Evolutionary conservation across 164 flowering plant species (phyloP).

Genomic region (Vitis rotundifolia): DNA sequence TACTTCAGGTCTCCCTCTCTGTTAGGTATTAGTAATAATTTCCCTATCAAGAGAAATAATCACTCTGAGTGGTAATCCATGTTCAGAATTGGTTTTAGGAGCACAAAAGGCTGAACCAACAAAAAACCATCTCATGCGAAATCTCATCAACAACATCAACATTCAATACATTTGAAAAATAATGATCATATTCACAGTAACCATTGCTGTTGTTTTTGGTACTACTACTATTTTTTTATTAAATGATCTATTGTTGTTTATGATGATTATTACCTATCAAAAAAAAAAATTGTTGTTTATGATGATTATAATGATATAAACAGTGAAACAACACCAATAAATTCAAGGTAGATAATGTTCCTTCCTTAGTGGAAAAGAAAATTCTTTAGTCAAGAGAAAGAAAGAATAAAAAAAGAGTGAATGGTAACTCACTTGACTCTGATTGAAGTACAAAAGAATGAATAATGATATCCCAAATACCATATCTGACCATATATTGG

Average conservation of each 20-base stretch:
- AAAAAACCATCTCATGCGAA: too few relatives aligned
- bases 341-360: background rate
- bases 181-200: too few relatives aligned
- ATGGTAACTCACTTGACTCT: slow-evolving; percentile 69
- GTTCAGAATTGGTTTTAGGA: too few relatives aligned
- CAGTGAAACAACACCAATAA: background rate
- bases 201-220: too few relatives aligned
- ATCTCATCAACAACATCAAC: too few relatives aligned
- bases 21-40: too few relatives aligned
- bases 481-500: slow-evolving; percentile 93
- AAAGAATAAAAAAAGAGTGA: background rate
- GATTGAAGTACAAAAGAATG: slow-evolving; percentile 81
- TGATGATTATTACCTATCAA: background rate
- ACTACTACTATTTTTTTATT: background rate
- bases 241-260: background rate
- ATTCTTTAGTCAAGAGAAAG: background rate
- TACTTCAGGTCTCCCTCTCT: too few relatives aligned
- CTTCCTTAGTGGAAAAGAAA: background rate
- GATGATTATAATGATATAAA: background rate
- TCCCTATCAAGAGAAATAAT: too few relatives aligned
- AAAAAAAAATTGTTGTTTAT: background rate
- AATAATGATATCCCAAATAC: slow-evolving; percentile 83
- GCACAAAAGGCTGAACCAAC: too few relatives aligned
- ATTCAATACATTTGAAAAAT: too few relatives aligned
- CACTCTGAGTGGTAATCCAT: too few relatives aligned